Conservation (phyloP, 2,329 filamentous ascomycete species). For the Colletotrichum neosansevieriae region DNA sequence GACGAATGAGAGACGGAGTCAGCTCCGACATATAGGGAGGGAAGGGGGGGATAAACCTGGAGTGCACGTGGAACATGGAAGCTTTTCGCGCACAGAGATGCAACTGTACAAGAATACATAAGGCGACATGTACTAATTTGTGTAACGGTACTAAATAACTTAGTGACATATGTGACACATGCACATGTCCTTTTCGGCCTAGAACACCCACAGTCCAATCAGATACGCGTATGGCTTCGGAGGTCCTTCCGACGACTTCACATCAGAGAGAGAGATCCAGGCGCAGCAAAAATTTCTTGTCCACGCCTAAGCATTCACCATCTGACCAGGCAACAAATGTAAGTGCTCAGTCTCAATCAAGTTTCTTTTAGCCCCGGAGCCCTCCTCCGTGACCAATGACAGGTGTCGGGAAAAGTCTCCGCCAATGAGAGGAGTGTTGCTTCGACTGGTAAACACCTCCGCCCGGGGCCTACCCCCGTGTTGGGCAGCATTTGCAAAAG, state of each 20-base stretch:
- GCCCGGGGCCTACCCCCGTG: not conserved
- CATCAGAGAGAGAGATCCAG: too few species aligned
- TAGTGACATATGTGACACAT: not conserved
- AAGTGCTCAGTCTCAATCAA: too few species aligned
- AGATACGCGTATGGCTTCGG: not conserved
- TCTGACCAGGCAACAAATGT: too few species aligned
- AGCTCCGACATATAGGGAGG: not conserved
- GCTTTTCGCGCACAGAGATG: not conserved
- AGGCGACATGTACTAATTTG: not conserved
- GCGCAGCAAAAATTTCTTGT: too few species aligned
- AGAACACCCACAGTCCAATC: not conserved
- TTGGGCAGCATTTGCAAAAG: conserved; percentile 14
- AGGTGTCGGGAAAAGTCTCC: not conserved
- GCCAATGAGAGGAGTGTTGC: conserved; percentile 6
- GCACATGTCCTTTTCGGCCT: too few species aligned
- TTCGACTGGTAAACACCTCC: not conserved
- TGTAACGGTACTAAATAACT: too few species aligned
- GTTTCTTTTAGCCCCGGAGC: not conserved
- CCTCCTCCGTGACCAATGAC: conserved; percentile 1
- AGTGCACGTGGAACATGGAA: not conserved
- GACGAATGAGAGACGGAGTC: not conserved
- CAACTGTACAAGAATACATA: conserved; percentile 3
- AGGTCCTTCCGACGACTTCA: not conserved
- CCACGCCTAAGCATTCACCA: too few species aligned
- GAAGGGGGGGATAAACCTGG: not conserved